Base-by-base conservation (phyloP, 495 filamentous ascomycete genomes). In the Evansstolkia leycettana region DNA sequence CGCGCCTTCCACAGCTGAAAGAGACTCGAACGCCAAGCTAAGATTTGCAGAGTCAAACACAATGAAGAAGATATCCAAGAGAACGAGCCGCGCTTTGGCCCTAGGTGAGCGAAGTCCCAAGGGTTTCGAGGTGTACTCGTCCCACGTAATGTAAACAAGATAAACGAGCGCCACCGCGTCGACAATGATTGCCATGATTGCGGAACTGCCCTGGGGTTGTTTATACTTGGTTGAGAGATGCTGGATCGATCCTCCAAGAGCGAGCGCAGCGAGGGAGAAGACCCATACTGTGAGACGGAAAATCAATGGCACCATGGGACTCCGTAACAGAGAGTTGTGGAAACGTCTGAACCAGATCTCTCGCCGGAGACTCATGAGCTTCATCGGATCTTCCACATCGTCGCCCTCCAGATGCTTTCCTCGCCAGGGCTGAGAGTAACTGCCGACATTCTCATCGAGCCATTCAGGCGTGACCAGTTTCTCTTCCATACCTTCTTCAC, bases 121-220 rank as follows among this genome's bases (percentile, higher is more conserved):
- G 3, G 90, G 90, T 50, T 94, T 92, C 12, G 84, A 78, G 3
- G 84, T 88, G 57, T 94, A 96, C 57, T 98, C 90, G 53, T 98
- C 90, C 57, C 79, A 94, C 2, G 86, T 93, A 55, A 98, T 89
- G 55, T 94, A 96, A 33, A 84, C 50, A 23, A 90, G 72, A 55
- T 95, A 98, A 27, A 88, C 75, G 37, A 96, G 65, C 5, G 92
- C 92, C 2, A 95, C 67, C 9, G 76, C 76, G 57, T 95, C 89
- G 19, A 96, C 82, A 28, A 87, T 76, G 43, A 96, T 80, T 28
- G 90, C 90, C 64, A 98, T 87, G 32, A 81, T 72, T 8, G 84
- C 80, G 16, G 87, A 89, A 3, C 87, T 73, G 11, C 76, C 70
- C 46, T 78, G 73, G 1, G 61, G 55, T 32, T 64, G 64, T 8